phyloP scores from a whole-genome alignment of 345 rosid species.

The Salix viminalis region DNA sequence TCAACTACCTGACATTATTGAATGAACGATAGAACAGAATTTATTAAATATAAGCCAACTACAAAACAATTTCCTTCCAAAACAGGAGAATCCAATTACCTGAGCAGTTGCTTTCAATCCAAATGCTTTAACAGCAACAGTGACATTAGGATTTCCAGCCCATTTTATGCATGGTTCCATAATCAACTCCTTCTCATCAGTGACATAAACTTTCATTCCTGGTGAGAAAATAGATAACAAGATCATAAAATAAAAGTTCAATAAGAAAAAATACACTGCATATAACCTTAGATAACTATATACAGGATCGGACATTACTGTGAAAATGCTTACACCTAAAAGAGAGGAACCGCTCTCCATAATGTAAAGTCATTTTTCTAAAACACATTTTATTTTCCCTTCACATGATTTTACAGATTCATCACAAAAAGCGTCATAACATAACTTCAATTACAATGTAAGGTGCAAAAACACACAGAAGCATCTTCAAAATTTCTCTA shows the following conservation, averaged over 20 bases:
- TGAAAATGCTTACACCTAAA: neutral
- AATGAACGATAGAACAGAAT: conserved; percentile 14
- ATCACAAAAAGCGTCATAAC: neutral
- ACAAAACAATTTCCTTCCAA: neutral
- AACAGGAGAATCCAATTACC: conserved; percentile 38
- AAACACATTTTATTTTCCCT: neutral
- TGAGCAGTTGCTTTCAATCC: conserved; percentile 90
- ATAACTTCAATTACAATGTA: neutral
- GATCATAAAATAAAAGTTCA: neutral
- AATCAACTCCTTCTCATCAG: conserved; percentile 94
- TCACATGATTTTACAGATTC: neutral
- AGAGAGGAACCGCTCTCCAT: neutral
- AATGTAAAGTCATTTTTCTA: neutral
- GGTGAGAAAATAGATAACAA: conserved; percentile 12
- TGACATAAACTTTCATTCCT: conserved; percentile 95
- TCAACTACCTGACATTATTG: conserved; percentile 61
- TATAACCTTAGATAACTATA: neutral
- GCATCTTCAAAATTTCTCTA: neutral
- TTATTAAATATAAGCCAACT: conserved; percentile 4
- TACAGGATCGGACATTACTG: neutral
- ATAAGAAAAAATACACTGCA: neutral
- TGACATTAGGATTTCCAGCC: conserved; percentile 90
- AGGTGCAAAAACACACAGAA: neutral
- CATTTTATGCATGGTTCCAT: conserved; percentile 90
- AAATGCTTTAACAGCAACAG: conserved; percentile 75